Evolutionary conservation across 2,329 filamentous ascomycete species (phyloP), one percentile per base, ranked within the genome.

Genomic region (Pseudogymnoascus pannorum): DNA sequence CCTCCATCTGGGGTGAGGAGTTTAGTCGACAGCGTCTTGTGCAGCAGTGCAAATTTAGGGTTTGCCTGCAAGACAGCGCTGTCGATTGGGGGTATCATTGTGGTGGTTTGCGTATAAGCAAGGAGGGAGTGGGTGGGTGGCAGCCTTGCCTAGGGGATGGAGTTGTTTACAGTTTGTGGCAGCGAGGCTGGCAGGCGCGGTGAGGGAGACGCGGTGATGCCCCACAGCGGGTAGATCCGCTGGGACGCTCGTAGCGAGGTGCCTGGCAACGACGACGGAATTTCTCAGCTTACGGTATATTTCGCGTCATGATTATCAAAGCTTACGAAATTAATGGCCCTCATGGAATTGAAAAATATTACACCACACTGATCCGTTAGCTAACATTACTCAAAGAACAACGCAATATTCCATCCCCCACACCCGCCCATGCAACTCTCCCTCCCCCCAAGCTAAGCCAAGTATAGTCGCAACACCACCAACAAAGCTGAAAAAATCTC

Each of bases 71-170:
- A 70, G 16, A 87, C 74, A 0, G 76, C 66, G 7, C 80, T 75
- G 18, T 87, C 83, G 7, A 87, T 72, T 0, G 82, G 83, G 0
- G 84, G 84, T 2, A 87, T 72, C 82, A 86, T 86, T 24, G 14
- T 24, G 57, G 24, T 36, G 33, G 9, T 33, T 22, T 22, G 18
- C 14, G 38, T 6, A 12, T 6, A 9, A 9, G 3, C 5, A 12
- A 18, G 2, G 38, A 6, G 8, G 12, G 18, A 11, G 20, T 22
- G 40, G 36, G 11, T 8, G 8, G 5, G 4, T 1, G 33, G 3
- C 40, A 44, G 40, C 40, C 20, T 44, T 24, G 20, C 3, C 11
- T n/a, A 8, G 40, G 12, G 20, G 5, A 14, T 1, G 38, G 38
- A 42, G 40, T 44, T 44, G 40, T 44, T 44, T 44, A 44, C 40